Evolutionary conservation across 305 asterid genomes (phyloP).

Genomic region (Fraxinus albicans): DNA sequence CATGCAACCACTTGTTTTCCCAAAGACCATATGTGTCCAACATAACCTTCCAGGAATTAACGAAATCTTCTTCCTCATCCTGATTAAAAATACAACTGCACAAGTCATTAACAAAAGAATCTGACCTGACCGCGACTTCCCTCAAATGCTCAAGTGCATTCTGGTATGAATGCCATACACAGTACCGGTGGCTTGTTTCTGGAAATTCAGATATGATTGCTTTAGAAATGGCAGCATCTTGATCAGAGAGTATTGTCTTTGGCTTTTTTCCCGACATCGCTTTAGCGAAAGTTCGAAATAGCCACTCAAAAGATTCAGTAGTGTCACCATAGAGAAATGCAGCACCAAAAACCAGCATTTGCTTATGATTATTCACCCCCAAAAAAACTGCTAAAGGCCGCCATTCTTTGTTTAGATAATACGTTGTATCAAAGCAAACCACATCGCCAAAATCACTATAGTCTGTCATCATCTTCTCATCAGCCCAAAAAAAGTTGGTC

Average conservation of each 20-base stretch:
- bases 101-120: constrained; percentile 47
- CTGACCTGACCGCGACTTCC: constrained; percentile 33
- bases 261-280: constrained; percentile 48
- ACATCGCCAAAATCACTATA: constrained; percentile 59
- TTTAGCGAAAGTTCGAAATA: constrained; percentile 40
- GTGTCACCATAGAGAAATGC: constrained; percentile 49
- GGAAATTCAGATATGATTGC: constrained; percentile 46
- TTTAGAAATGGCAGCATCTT: constrained; percentile 40
- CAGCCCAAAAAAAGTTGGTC: constrained; percentile 67
- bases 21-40: constrained; percentile 47
- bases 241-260: constrained; percentile 47
- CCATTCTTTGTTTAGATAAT: constrained; percentile 37
- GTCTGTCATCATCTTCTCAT: constrained; percentile 59
- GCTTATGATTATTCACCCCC: constrained; percentile 59
- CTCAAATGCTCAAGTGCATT: constrained; percentile 39
- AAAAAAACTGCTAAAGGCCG: constrained; percentile 48
- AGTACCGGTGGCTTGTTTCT: constrained; percentile 40
- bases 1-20: constrained; percentile 50
- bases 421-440: constrained; percentile 55
- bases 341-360: constrained; percentile 54
- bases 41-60: constrained; percentile 51
- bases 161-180: constrained; percentile 51
- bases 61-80: constrained; percentile 51
- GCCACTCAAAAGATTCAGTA: constrained; percentile 51
- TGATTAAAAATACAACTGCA: constrained; percentile 39